A percentile compares a stretch with the other conserved stretches of the same genome.
Conservation (phyloP, 78 protist genomes). For the Blattamonas nauphoetae region DNA sequence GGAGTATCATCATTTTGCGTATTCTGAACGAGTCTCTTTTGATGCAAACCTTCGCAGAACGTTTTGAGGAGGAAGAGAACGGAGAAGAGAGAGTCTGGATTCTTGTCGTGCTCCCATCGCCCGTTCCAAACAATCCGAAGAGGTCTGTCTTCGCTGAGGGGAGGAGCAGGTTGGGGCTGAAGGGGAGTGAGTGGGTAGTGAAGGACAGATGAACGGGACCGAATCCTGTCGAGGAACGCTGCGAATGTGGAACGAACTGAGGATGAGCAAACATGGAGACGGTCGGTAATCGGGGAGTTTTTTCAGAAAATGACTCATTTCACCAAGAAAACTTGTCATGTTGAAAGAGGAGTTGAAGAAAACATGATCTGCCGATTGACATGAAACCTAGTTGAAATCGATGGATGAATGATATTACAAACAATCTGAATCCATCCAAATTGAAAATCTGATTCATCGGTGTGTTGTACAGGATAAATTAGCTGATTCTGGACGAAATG, state of each 20-base stretch:
- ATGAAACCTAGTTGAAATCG: neutral
- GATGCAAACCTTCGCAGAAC: no score
- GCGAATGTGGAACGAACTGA: neutral
- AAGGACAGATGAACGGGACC: neutral
- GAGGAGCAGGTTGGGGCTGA: neutral
- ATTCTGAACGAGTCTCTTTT: no score
- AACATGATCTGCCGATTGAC: neutral
- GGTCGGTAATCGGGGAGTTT: neutral
- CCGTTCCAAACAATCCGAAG: neutral
- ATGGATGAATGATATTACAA: neutral
- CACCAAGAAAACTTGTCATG: neutral
- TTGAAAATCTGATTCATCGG: neutral
- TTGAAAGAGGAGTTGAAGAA: neutral
- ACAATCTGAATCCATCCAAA: neutral
- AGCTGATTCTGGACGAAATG: neutral
- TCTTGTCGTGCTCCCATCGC: neutral
- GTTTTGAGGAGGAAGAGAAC: no score
- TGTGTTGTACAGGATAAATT: neutral
- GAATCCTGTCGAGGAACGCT: neutral
- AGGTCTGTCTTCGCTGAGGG: neutral
- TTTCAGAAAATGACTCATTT: neutral
- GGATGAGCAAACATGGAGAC: neutral
- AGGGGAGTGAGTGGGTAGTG: neutral
- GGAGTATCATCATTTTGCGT: no score
- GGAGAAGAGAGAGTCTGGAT: neutral